Conservation (phyloP, 2,329 filamentous ascomycete genomes). For the Hypoxylon sp. region DNA sequence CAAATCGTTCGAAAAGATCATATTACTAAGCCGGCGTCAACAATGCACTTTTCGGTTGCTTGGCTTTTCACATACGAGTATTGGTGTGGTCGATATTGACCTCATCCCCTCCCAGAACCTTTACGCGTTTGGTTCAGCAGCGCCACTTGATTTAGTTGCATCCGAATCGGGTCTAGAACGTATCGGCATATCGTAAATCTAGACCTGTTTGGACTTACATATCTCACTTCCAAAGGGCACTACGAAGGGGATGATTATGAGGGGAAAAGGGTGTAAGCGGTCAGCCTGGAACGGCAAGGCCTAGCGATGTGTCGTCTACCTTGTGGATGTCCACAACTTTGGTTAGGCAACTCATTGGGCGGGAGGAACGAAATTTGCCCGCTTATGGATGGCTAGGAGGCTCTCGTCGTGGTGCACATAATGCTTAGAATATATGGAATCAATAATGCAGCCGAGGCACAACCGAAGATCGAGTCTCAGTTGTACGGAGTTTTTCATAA, state of each 20-base stretch:
- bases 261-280: conserved; percentile 23
- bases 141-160: conserved; percentile 32
- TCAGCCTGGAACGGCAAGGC: conserved; percentile 23
- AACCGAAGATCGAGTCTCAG: conserved; percentile 8
- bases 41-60: conserved; percentile 21
- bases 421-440: conserved; percentile 12
- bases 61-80: conserved; percentile 8
- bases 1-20: conserved; percentile 4
- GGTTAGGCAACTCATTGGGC: conserved; percentile 6
- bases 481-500: conserved; percentile 7
- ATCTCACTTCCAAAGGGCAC: conserved; percentile 19
- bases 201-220: conserved; percentile 18
- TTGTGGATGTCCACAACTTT: conserved; percentile 13
- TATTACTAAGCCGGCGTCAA: conserved; percentile 30
- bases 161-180: conserved; percentile 31
- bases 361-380: conserved; percentile 9
- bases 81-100: conserved; percentile 24
- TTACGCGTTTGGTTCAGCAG: conserved; percentile 34
- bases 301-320: conserved; percentile 28
- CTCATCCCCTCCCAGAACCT: conserved; percentile 25
- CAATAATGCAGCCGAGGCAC: conserved; percentile 19
- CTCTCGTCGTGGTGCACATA: not conserved
- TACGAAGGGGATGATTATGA: conserved; percentile 17
- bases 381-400: conserved; percentile 1
- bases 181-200: conserved; percentile 22